Conservation (phyloP, 768 basidiomycete species). For the Coprinellus micaceus region DNA sequence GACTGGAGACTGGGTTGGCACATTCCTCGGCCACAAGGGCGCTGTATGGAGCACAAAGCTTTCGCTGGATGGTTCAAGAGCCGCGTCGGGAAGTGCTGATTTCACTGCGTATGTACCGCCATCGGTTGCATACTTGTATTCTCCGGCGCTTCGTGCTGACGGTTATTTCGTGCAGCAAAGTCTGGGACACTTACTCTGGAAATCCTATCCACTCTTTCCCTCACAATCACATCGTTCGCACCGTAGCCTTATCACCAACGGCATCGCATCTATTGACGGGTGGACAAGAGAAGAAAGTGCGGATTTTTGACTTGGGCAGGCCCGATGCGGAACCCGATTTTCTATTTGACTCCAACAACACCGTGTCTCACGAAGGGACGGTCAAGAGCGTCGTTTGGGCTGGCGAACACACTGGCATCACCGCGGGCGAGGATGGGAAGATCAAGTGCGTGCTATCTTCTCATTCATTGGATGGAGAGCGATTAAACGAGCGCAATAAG, state of each 20-base stretch:
- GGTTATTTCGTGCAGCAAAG: constrained; percentile 54
- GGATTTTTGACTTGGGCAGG: constrained; percentile 85
- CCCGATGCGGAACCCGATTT: constrained; percentile 88
- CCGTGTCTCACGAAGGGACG: constrained; percentile 78
- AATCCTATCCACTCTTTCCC: constrained; percentile 90
- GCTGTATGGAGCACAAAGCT: constrained; percentile 98
- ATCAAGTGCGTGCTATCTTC: constrained; percentile 61
- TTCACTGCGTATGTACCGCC: constrained; percentile 81
- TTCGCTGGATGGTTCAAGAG: constrained; percentile 77
- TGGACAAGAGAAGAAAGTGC: constrained; percentile 95
- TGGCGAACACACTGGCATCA: constrained; percentile 81
- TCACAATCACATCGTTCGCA: constrained; percentile 97
- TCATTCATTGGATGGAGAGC: neutral
- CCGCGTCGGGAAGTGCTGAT: constrained; percentile 92
- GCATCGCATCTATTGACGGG: constrained; percentile 76
- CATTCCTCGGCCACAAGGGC: constrained; percentile 86
- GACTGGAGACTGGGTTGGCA: constrained; percentile 99
- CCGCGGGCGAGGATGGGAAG: constrained; percentile 87
- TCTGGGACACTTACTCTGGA: constrained; percentile 95
- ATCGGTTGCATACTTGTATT: constrained; percentile 10
- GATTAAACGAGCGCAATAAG: constrained; percentile 37
- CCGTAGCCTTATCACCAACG: constrained; percentile 79
- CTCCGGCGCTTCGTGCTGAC: neutral
- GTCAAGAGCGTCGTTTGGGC: constrained; percentile 95
- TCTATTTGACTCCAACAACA: constrained; percentile 54